phyloP scores from a whole-genome alignment of 331 rosid species.

The Stylosanthes scabra region DNA sequence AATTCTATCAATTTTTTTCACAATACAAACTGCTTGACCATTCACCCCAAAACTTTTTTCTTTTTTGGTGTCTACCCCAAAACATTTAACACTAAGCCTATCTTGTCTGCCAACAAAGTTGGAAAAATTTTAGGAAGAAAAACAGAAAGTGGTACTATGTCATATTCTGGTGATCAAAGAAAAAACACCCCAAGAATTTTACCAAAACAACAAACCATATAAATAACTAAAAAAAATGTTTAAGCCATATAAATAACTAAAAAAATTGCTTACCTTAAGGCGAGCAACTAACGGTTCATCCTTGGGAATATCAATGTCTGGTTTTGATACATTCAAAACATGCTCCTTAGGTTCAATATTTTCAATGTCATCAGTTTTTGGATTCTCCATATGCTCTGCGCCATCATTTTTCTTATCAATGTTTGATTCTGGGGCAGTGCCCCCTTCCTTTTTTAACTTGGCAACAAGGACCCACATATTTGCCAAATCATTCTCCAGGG shows the following conservation, averaged over 20 bases:
- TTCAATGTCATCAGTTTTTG: conserved; percentile 49
- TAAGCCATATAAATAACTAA: conserved; percentile 40
- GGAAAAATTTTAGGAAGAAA: not conserved
- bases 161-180: conserved; percentile 2
- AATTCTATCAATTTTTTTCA: not conserved
- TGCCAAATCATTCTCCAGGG: conserved; percentile 97
- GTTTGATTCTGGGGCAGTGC: conserved; percentile 65
- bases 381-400: conserved; percentile 46
- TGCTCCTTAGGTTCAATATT: conserved; percentile 51
- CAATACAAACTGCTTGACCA: not conserved
- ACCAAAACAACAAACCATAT: not conserved
- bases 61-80: too few relatives aligned
- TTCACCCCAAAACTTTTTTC: not conserved
- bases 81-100: not conserved
- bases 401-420: conserved; percentile 59
- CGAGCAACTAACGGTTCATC: conserved; percentile 95
- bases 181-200: conserved; percentile 4
- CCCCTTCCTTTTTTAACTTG: conserved; percentile 92
- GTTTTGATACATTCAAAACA: conserved; percentile 56
- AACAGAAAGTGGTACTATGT: not conserved
- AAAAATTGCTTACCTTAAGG: conserved; percentile 72
- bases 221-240: conserved; percentile 18
- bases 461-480: conserved; percentile 99
- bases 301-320: conserved; percentile 57
- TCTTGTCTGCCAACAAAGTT: conserved; percentile 7